Evolutionary conservation across 2,329 filamentous ascomycete species (phyloP).

Genomic region (Fusarium neocosmosporiellum): DNA sequence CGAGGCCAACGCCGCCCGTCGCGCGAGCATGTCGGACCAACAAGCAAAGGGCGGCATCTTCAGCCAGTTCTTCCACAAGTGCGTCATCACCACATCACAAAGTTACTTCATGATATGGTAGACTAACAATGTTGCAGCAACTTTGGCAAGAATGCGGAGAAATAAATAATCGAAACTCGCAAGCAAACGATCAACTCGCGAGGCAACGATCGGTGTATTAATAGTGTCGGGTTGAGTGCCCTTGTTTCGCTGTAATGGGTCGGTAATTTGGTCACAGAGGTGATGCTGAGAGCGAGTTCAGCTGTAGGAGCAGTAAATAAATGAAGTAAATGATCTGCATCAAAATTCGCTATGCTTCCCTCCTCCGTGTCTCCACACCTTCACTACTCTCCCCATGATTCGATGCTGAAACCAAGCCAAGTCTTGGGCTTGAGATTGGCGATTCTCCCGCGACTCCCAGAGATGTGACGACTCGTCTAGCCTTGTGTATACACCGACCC

Average conservation of each 20-base stretch:
- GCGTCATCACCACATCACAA: slow-evolving; percentile 37
- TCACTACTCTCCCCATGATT: not conserved
- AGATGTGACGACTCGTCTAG: slow-evolving; percentile 4
- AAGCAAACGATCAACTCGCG: not conserved
- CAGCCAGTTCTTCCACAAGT: slow-evolving; percentile 69
- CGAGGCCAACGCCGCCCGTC: slow-evolving; percentile 58
- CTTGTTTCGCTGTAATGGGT: not conserved
- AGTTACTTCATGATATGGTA: not conserved
- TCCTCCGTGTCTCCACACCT: not conserved
- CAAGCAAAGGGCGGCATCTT: slow-evolving; percentile 61
- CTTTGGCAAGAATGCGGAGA: slow-evolving; percentile 48
- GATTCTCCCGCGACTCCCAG: not conserved
- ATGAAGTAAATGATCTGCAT: slow-evolving; percentile 12
- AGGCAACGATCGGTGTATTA: slow-evolving; percentile 12
- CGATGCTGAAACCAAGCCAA: not conserved
- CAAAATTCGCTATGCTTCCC: not conserved
- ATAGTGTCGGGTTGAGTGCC: not conserved
- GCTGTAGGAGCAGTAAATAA: slow-evolving; percentile 22
- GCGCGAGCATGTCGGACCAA: slow-evolving; percentile 67
- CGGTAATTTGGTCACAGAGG: slow-evolving; percentile 8
- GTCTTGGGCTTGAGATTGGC: not conserved
- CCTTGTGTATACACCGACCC: not conserved
- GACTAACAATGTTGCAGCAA: slow-evolving; percentile 40
- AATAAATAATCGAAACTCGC: slow-evolving; percentile 32
- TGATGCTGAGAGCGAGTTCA: slow-evolving; percentile 20